These are phyloP conservation scores for Ustilago lituana DNA, from an alignment of 1,284 basidiomycete species.

Conservation along the genomic window DNA sequence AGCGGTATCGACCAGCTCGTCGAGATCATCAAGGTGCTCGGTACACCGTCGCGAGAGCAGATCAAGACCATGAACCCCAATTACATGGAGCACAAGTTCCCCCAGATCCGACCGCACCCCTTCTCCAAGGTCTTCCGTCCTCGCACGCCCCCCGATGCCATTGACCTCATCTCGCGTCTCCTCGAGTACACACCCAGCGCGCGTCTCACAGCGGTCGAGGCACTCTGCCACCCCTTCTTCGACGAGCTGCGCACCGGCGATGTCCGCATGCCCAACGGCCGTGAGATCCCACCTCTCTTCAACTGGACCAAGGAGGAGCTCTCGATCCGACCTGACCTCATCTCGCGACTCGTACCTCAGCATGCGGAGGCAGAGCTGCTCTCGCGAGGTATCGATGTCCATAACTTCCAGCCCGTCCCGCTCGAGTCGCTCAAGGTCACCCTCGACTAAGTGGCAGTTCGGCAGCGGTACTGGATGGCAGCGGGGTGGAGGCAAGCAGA, in stretches of 20 bases:
- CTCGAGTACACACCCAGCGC: conserved; percentile 96
- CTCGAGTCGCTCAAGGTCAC: conserved; percentile 66
- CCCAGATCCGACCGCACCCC: conserved; percentile 88
- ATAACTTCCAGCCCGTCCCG: conserved; percentile 75
- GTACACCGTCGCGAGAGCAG: conserved; percentile 96
- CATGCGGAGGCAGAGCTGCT: conserved; percentile 88
- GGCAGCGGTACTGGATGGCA: background rate
- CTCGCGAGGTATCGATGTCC: conserved; percentile 84
- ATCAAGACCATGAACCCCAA: conserved; percentile 99
- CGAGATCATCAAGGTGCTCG: conserved; percentile 99
- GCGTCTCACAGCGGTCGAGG: conserved; percentile 89
- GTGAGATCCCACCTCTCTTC: conserved; percentile 92
- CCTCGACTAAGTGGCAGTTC: conserved; percentile 56
- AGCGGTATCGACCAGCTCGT: conserved; percentile 99
- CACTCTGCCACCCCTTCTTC: conserved; percentile 87
- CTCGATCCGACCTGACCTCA: conserved; percentile 93
- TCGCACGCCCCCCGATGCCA: conserved; percentile 92
- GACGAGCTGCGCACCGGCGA: conserved; percentile 85
- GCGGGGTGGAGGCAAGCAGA: conserved; percentile 1
- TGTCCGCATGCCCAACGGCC: conserved; percentile 93
- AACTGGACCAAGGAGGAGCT: conserved; percentile 97
- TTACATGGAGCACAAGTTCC: conserved; percentile 99
- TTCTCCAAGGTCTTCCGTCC: conserved; percentile 90
- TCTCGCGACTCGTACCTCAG: conserved; percentile 86
- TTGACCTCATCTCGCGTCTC: conserved; percentile 91